Conservation (phyloP, 2,329 filamentous ascomycete species). For the Gremmenia infestans region DNA sequence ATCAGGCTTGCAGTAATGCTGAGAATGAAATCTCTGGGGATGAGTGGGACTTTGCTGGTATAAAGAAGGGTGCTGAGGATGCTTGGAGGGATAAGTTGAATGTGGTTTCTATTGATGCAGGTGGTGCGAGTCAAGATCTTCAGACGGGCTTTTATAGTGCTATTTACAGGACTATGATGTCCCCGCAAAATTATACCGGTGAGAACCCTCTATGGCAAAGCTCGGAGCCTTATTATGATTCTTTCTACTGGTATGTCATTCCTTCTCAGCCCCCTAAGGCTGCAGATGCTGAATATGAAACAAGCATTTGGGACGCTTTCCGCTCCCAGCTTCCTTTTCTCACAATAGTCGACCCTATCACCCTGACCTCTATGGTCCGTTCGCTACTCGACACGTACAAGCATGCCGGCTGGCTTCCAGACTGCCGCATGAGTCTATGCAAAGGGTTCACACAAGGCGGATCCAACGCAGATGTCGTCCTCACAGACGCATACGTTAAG, state of each 20-base stretch:
- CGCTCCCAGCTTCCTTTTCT: conserved; percentile 65
- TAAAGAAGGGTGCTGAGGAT: conserved; percentile 46
- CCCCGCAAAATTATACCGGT: conserved; percentile 67
- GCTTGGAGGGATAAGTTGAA: conserved; percentile 59
- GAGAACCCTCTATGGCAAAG: conserved; percentile 66
- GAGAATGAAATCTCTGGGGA: conserved; percentile 57
- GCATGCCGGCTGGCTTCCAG: conserved; percentile 46
- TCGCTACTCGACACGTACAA: conserved; percentile 70
- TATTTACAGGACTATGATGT: conserved; percentile 64
- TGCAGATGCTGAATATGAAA: not conserved
- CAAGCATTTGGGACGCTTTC: conserved; percentile 68
- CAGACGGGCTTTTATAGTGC: conserved; percentile 65
- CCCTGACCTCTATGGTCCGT: conserved; percentile 61
- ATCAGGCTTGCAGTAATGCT: conserved; percentile 62
- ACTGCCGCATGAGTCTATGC: conserved; percentile 58
- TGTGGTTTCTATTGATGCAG: conserved; percentile 48
- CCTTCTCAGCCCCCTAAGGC: not conserved
- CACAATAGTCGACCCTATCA: conserved; percentile 60
- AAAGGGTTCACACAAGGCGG: conserved; percentile 73
- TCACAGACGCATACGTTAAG: conserved; percentile 66
- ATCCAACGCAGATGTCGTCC: conserved; percentile 66
- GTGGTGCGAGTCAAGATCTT: conserved; percentile 47
- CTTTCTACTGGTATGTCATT: conserved; percentile 49
- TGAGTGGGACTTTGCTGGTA: conserved; percentile 55
- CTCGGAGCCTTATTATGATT: conserved; percentile 68